Evolutionary conservation across 257 asterid genomes (phyloP).

Genomic region (Henckelia pumila): DNA sequence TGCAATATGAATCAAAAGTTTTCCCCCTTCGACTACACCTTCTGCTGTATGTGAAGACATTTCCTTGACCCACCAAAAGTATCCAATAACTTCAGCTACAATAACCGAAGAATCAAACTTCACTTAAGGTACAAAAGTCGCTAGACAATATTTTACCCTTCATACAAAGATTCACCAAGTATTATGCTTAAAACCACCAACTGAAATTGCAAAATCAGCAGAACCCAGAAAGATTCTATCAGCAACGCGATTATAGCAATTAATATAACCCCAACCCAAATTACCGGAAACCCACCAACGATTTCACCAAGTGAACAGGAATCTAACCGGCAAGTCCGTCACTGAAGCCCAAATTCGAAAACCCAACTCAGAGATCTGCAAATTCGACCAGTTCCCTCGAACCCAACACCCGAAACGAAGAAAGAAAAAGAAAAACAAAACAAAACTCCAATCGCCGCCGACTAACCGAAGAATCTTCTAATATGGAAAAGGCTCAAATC

Average conservation of each 20-base stretch:
- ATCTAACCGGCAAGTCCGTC: conserved; percentile 19
- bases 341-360: conserved; percentile 25
- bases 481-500: conserved; percentile 8
- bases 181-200: conserved; percentile 16
- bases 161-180: conserved; percentile 11
- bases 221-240: conserved; percentile 1
- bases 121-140: conserved; percentile 21
- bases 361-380: conserved; percentile 32
- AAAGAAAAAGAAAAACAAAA: conserved; percentile 1
- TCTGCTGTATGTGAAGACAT: conserved; percentile 58
- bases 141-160: conserved; percentile 20
- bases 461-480: conserved; percentile 37
- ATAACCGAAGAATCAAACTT: conserved; percentile 20
- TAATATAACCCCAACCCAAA: conserved; percentile 25
- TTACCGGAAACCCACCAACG: conserved; percentile 16
- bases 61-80: conserved; percentile 17
- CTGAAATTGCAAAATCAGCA: conserved; percentile 11
- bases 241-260: neutral
- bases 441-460: conserved; percentile 29
- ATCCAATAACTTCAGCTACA: conserved; percentile 18
- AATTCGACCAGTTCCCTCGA: conserved; percentile 13
- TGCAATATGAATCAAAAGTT: conserved; percentile 72
- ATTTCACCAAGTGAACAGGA: conserved; percentile 25
- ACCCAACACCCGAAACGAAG: conserved; percentile 16
- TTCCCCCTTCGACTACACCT: conserved; percentile 68